phyloP scores from a whole-genome alignment of 805 yeast genomes.

The Jamesozyma hellenica region DNA sequence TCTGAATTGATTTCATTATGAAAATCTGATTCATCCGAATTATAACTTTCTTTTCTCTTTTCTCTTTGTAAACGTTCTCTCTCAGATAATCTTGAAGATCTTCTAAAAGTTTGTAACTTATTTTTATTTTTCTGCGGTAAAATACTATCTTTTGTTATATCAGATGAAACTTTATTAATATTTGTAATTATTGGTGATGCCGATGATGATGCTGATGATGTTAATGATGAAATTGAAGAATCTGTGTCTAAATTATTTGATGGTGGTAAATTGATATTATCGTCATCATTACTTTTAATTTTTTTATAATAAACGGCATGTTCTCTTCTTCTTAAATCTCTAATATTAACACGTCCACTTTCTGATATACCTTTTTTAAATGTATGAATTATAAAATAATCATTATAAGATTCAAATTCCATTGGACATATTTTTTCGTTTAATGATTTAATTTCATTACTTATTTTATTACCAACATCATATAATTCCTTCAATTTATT shows the following conservation, averaged over 20 bases:
- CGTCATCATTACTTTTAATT: conserved; percentile 9
- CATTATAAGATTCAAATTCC: conserved; percentile 29
- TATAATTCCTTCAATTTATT: conserved; percentile 5
- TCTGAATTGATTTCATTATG: background rate
- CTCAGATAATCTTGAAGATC: conserved; percentile 10
- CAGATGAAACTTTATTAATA: conserved; percentile 1
- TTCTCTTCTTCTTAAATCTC: conserved; percentile 20
- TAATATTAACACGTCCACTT: conserved; percentile 27
- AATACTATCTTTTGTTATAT: conserved; percentile 1
- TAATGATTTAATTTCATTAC: conserved; percentile 8
- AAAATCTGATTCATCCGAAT: background rate
- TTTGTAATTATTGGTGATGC: background rate
- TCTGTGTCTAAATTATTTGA: background rate
- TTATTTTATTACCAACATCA: conserved; percentile 5
- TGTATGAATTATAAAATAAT: conserved; percentile 20
- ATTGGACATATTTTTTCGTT: conserved; percentile 13
- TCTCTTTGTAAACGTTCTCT: conserved; percentile 2
- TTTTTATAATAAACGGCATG: conserved; percentile 21
- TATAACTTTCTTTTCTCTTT: conserved; percentile 1
- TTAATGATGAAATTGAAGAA: background rate
- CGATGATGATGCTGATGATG: background rate
- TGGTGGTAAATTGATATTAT: conserved; percentile 3
- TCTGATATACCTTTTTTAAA: conserved; percentile 26
- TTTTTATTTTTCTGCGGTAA: background rate
- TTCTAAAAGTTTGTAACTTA: background rate